These are phyloP conservation scores for Hypomontagnella monticulosa DNA, from an alignment of 495 filamentous ascomycete species.

Conservation along the genomic window DNA sequence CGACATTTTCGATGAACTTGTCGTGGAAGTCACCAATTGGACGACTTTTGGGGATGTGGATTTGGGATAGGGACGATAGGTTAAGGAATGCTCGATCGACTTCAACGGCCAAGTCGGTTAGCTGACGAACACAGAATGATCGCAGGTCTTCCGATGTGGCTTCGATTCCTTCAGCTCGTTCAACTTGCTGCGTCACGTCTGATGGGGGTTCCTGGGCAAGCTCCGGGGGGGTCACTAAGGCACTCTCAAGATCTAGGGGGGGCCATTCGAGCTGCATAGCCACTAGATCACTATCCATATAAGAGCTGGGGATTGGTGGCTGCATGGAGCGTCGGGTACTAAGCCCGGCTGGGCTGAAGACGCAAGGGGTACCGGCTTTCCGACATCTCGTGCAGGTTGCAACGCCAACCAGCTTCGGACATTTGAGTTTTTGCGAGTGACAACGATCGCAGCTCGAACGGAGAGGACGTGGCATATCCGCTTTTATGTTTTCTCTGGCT, in stretches of 20 bases:
- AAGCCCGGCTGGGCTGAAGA: conserved; percentile 49
- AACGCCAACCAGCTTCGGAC: conserved; percentile 45
- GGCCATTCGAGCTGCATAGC: conserved; percentile 34
- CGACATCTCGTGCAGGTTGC: conserved; percentile 48
- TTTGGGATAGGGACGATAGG: conserved; percentile 12
- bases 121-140: conserved; percentile 25
- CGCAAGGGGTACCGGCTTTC: conserved; percentile 46
- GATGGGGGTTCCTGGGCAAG: conserved; percentile 1
- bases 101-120: conserved; percentile 38
- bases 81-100: conserved; percentile 27
- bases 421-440: conserved; percentile 53
- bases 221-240: conserved; percentile 7
- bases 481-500: not conserved
- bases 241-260: conserved; percentile 20
- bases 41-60: conserved; percentile 28
- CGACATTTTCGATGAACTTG: conserved; percentile 16
- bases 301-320: conserved; percentile 5
- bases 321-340: conserved; percentile 33
- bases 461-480: conserved; percentile 40
- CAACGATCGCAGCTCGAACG: conserved; percentile 51
- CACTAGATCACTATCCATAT: conserved; percentile 11
- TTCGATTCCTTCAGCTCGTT: conserved; percentile 31
- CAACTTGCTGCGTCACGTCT: not conserved
- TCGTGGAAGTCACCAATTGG: conserved; percentile 21
- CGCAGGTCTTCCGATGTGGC: conserved; percentile 28